Evolutionary conservation across 805 yeast species (phyloP).

Genomic region (Wickerhamomyces queroliae): DNA sequence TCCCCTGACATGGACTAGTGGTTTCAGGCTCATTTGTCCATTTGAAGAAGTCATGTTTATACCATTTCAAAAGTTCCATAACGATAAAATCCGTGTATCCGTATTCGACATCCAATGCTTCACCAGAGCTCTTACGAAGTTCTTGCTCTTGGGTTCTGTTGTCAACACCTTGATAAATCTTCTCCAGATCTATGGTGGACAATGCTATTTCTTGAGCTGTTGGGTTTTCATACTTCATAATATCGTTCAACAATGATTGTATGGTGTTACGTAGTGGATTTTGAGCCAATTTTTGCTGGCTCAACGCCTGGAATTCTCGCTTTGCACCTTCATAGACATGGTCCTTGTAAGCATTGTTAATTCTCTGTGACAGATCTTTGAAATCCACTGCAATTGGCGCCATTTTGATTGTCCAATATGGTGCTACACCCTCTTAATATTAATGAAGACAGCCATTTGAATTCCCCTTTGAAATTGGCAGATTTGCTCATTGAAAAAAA

Average conservation of each 20-base stretch:
- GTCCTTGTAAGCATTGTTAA: neutral
- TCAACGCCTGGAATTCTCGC: too few species aligned
- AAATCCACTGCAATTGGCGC: too few species aligned
- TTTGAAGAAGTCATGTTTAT: slow-evolving; percentile 69
- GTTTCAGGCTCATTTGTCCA: slow-evolving; percentile 81
- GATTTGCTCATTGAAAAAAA: too few species aligned
- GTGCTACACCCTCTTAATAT: too few species aligned
- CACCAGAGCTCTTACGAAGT: slow-evolving; percentile 12
- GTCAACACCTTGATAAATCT: slow-evolving; percentile 59
- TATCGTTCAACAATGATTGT: neutral
- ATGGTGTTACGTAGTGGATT: neutral
- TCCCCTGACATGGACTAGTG: slow-evolving; percentile 38
- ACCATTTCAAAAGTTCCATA: slow-evolving; percentile 56
- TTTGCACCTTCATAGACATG: neutral
- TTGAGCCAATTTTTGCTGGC: neutral
- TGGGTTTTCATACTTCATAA: slow-evolving; percentile 12
- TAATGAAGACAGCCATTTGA: too few species aligned
- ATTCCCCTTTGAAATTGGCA: too few species aligned
- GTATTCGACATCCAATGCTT: slow-evolving; percentile 13
- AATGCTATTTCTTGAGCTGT: slow-evolving; percentile 36
- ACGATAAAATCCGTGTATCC: slow-evolving; percentile 55
- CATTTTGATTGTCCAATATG: too few species aligned
- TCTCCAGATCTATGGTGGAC: slow-evolving; percentile 54
- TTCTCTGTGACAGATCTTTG: neutral
- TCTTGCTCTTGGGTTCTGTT: slow-evolving; percentile 28